phyloP scores from a whole-genome alignment of 2,329 filamentous ascomycete species.

The Penicillium sp. region DNA sequence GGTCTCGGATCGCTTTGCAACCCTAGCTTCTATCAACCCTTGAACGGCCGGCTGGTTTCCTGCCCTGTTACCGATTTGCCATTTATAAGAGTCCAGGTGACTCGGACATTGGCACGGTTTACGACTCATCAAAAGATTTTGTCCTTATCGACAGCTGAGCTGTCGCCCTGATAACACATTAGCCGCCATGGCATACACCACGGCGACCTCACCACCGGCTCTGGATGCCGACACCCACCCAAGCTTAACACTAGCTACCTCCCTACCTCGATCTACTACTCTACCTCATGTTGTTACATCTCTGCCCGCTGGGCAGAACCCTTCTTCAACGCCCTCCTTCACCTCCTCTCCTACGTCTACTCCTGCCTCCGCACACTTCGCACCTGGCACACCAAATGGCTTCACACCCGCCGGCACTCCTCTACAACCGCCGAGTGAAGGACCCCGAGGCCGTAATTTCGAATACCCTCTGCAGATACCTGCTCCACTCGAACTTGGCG shows the following conservation, averaged over 20 bases:
- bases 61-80: slow-evolving; percentile 33
- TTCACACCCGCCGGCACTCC: slow-evolving; percentile 39
- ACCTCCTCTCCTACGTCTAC: slow-evolving; percentile 32
- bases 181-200: slow-evolving; percentile 40
- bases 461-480: slow-evolving; percentile 38
- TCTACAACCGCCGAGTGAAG: slow-evolving; percentile 35
- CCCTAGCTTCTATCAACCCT: slow-evolving; percentile 27
- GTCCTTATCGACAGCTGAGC: slow-evolving; percentile 33
- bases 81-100: slow-evolving; percentile 41
- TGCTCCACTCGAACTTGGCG: slow-evolving; percentile 68
- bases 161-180: slow-evolving; percentile 28
- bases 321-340: slow-evolving; percentile 30
- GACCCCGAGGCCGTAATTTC: slow-evolving; percentile 30
- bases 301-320: slow-evolving; percentile 25
- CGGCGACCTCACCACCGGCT: slow-evolving; percentile 35
- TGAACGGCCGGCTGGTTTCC: slow-evolving; percentile 29
- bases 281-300: slow-evolving; percentile 39
- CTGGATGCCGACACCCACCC: slow-evolving; percentile 38
- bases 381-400: slow-evolving; percentile 30
- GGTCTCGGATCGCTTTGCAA: slow-evolving; percentile 34
- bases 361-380: slow-evolving; percentile 30
- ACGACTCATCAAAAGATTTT: slow-evolving; percentile 20
- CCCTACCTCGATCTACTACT: slow-evolving; percentile 32
- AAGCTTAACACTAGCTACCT: slow-evolving; percentile 36
- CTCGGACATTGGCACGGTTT: slow-evolving; percentile 36